These are phyloP conservation scores for Typha latifolia DNA, from an alignment of 176 grass and related monocot genomes.

Conservation along the genomic window DNA sequence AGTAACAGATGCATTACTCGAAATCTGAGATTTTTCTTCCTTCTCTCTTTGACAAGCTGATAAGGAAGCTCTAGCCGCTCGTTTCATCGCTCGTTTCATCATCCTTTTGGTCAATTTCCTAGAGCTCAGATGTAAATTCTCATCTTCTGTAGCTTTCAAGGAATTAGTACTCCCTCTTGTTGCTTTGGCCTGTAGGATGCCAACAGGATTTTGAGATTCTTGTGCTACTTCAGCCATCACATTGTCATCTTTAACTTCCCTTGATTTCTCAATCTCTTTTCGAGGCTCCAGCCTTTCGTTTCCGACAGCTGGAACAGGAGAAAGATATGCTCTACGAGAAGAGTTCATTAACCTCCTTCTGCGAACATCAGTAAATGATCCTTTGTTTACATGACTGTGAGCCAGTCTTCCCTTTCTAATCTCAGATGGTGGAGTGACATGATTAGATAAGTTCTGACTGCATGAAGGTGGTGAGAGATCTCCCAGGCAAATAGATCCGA, in stretches of 20 bases:
- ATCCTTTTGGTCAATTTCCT: neutral
- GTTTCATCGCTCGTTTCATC: neutral
- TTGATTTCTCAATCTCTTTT: conserved; percentile 37
- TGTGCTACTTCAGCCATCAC: conserved; percentile 6
- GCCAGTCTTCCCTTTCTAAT: neutral
- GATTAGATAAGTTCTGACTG: neutral
- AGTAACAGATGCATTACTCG: neutral
- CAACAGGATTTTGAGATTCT: conserved; percentile 14
- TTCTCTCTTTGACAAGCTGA: neutral
- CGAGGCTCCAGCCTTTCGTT: neutral
- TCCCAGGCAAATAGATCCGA: no score
- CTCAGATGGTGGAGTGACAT: conserved; percentile 32
- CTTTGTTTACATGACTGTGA: neutral
- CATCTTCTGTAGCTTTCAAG: neutral
- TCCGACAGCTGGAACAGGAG: neutral
- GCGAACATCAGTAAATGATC: neutral
- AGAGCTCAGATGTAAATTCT: neutral
- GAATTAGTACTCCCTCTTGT: no score
- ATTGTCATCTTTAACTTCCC: conserved; percentile 26
- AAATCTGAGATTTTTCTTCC: neutral
- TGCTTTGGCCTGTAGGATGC: neutral
- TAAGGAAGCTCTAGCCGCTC: neutral
- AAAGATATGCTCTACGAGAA: neutral
- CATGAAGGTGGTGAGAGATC: neutral
- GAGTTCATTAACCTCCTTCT: neutral